Evolutionary conservation across 768 basidiomycete species (phyloP).

Genomic region (Leccinum ochraceum): DNA sequence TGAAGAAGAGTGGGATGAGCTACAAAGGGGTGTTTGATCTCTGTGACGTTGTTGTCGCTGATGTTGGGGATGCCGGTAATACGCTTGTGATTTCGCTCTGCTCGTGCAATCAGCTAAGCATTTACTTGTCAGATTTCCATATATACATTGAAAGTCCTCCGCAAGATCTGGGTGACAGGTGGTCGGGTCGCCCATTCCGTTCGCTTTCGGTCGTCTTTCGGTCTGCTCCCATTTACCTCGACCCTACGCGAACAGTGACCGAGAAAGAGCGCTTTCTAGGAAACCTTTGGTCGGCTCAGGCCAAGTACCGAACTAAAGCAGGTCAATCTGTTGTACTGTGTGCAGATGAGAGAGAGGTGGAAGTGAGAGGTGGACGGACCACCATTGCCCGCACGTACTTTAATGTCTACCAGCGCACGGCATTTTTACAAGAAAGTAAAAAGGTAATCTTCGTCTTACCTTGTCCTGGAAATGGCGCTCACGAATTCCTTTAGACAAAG

Average conservation of each 20-base stretch:
- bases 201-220: slow-evolving; percentile 77
- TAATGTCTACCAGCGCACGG: slow-evolving; percentile 83
- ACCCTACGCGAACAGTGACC: slow-evolving; percentile 58
- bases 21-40: slow-evolving; percentile 87
- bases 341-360: slow-evolving; percentile 75
- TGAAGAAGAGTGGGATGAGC: slow-evolving; percentile 79
- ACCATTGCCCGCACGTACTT: slow-evolving; percentile 82
- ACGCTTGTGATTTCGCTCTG: slow-evolving; percentile 4
- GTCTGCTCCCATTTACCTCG: slow-evolving; percentile 62
- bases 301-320: slow-evolving; percentile 68
- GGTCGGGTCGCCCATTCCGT: slow-evolving; percentile 87
- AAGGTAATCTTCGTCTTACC: slow-evolving; percentile 55
- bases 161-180: slow-evolving; percentile 78
- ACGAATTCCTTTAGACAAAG: slow-evolving; percentile 60
- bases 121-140: slow-evolving; percentile 66
- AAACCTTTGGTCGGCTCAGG: slow-evolving; percentile 88
- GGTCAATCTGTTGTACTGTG: slow-evolving; percentile 74
- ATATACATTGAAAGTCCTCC: slow-evolving; percentile 84
- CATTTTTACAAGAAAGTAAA: slow-evolving; percentile 73
- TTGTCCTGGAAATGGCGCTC: slow-evolving; percentile 8
- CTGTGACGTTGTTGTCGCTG: slow-evolving; percentile 80
- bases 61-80: slow-evolving; percentile 83
- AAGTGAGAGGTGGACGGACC: slow-evolving; percentile 57
- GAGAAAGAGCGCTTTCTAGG: slow-evolving; percentile 86
- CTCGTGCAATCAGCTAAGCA: slow-evolving; percentile 9